A percentile compares a stretch with the other conserved stretches of the same genome.
Conservation (phyloP, 768 basidiomycete species). For the Tylopilus sp. region DNA sequence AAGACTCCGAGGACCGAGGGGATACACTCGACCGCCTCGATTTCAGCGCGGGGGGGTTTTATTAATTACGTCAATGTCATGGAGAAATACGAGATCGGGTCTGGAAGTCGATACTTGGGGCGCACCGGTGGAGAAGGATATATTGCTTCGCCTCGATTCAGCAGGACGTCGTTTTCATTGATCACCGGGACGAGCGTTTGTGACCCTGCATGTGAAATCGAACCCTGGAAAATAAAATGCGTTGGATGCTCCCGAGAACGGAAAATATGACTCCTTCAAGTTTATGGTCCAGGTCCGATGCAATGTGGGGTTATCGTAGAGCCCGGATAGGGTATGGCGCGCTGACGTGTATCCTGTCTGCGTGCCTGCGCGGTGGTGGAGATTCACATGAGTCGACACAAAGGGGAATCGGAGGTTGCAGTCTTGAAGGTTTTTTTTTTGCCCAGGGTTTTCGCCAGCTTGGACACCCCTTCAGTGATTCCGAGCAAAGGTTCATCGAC, state of each 20-base stretch:
- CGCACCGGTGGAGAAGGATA: too few species aligned
- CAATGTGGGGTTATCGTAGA: background rate
- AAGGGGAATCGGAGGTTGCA: background rate
- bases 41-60: background rate
- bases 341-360: background rate
- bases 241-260: background rate
- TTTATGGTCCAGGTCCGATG: too few species aligned
- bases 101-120: background rate
- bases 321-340: background rate
- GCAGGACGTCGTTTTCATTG: too few species aligned
- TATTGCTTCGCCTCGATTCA: too few species aligned
- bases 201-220: too few species aligned
- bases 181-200: too few species aligned
- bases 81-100: background rate
- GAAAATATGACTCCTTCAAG: background rate
- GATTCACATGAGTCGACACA: background rate
- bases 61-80: background rate
- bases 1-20: conserved; percentile 4
- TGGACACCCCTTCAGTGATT: too few species aligned
- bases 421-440: too few species aligned
- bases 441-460: too few species aligned
- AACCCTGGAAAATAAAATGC: too few species aligned
- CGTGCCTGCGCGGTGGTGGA: background rate
- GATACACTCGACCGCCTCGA: background rate
- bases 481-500: too few species aligned